Conservation (phyloP, 2,329 filamentous ascomycete genomes). For the Neonectria ditissima region DNA sequence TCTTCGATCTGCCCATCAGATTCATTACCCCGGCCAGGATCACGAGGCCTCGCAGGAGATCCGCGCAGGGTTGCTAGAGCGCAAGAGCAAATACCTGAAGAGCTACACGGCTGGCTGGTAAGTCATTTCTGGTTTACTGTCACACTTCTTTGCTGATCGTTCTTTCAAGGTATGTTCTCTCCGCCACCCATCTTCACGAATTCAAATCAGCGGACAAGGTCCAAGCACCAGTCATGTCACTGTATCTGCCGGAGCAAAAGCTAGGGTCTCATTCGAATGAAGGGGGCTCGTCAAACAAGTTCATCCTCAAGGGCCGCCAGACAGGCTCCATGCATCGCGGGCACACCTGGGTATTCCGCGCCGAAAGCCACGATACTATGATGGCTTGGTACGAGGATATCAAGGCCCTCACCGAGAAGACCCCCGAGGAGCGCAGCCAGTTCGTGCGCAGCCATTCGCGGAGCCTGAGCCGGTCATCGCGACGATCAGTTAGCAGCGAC, state of each 20-base stretch:
- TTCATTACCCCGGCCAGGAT: constrained; percentile 91
- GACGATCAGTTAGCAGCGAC: constrained; percentile 76
- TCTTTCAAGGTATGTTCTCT: constrained; percentile 85
- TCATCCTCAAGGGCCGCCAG: constrained; percentile 96
- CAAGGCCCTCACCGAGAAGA: constrained; percentile 87
- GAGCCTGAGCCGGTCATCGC: constrained; percentile 77
- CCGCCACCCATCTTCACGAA: constrained; percentile 96
- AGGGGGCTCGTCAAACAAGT: constrained; percentile 92
- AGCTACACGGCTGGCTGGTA: constrained; percentile 97
- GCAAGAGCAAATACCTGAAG: constrained; percentile 99
- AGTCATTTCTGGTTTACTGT: constrained; percentile 47
- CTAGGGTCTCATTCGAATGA: constrained; percentile 89
- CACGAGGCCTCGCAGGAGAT: constrained; percentile 87
- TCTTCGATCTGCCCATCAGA: constrained; percentile 81
- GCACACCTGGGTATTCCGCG: constrained; percentile 78
- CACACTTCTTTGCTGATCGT: constrained; percentile 15
- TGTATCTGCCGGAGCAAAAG: constrained; percentile 95
- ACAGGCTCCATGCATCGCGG: constrained; percentile 91
- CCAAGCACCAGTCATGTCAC: constrained; percentile 93
- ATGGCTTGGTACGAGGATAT: constrained; percentile 97
- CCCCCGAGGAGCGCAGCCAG: constrained; percentile 86
- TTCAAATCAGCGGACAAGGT: constrained; percentile 98
- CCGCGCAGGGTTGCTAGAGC: constrained; percentile 89
- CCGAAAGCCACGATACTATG: constrained; percentile 90
- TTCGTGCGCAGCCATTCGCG: constrained; percentile 87